Base-by-base conservation (phyloP, 768 basidiomycete species). In the Phaeotremella skinneri region DNA sequence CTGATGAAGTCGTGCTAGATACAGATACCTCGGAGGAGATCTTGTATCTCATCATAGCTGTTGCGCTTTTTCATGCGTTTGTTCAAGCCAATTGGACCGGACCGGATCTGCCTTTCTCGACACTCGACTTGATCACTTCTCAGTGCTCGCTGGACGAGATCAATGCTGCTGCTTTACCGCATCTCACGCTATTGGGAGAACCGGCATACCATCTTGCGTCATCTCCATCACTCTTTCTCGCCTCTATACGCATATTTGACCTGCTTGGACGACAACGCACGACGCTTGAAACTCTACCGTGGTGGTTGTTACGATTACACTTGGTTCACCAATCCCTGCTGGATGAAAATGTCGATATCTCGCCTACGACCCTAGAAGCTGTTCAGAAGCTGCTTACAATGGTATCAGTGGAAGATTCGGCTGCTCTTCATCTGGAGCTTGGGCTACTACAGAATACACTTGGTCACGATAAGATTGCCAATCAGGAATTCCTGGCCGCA, bases 71-170 rank as follows among this genome's bases (percentile, higher is more conserved):
- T 23, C 91, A 96, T 63, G 85, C 89, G 0, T 99, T 93, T 79
- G 81, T 92, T 3, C 96, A 99, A 75, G 82, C 81, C 27, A 99
- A 99, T 77, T 99, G 92, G 91, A 97, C 93, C 0, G 96, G 96
- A 4, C 96, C 96, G 2, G 83, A 88, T 68, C 82, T 96, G 42
- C 79, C 85, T 59, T 75, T 92, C 61, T 77, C 62, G 72, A 82
- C 66, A 0, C 55, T 45, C 67, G 78, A 64, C 21, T 53, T 80
- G 17, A 56, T 80, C 31, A 58, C 63, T 17, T 79, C 32, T 52
- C 59, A 62, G 1, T 4, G 43, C 37, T 55, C 47, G 6, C 68
- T 85, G 34, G 81, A 84, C 21, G 55, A 75, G 2, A 77, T 97
- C 39, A 83, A 91, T 67, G 76, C 79, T 27, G 83, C 83, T 48